phyloP scores from a whole-genome alignment of 768 basidiomycete genomes.

The Amanita brunnescens region DNA sequence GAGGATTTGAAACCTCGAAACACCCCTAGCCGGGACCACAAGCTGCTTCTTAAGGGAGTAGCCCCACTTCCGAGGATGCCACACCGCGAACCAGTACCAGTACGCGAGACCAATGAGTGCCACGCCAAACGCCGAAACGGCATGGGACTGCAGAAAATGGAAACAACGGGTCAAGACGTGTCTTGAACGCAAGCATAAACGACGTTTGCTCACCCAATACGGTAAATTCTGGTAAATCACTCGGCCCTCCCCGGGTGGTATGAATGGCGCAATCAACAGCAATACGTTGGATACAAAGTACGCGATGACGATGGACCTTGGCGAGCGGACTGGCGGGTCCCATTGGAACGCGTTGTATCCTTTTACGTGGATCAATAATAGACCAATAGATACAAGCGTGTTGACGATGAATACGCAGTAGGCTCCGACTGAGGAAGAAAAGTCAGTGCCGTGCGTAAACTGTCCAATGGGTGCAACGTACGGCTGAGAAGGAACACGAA shows the following conservation, averaged over 20 bases:
- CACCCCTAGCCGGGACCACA: neutral
- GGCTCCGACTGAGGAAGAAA: conserved; percentile 36
- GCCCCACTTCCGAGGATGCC: conserved; percentile 38
- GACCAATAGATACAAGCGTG: conserved; percentile 48
- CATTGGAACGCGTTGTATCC: conserved; percentile 38
- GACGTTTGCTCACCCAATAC: conserved; percentile 62
- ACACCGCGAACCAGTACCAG: conserved; percentile 46
- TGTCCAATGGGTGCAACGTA: conserved; percentile 20
- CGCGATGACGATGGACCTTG: conserved; percentile 35
- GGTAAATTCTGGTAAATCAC: conserved; percentile 50
- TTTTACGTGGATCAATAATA: conserved; percentile 51
- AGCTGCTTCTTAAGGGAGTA: conserved; percentile 41
- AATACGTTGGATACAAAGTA: conserved; percentile 64
- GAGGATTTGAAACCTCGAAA: neutral
- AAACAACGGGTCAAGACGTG: neutral
- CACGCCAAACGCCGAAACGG: conserved; percentile 35
- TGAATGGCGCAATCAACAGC: conserved; percentile 49
- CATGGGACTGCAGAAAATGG: conserved; percentile 32
- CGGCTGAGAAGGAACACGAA: conserved; percentile 64
- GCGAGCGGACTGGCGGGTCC: conserved; percentile 58
- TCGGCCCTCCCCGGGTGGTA: conserved; percentile 48
- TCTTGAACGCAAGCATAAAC: neutral
- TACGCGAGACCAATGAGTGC: conserved; percentile 43
- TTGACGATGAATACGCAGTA: conserved; percentile 54
- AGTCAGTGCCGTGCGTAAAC: neutral